Evolutionary conservation across 2,329 filamentous ascomycete species (phyloP).

Genomic region (Stachybotrys echinatus): DNA sequence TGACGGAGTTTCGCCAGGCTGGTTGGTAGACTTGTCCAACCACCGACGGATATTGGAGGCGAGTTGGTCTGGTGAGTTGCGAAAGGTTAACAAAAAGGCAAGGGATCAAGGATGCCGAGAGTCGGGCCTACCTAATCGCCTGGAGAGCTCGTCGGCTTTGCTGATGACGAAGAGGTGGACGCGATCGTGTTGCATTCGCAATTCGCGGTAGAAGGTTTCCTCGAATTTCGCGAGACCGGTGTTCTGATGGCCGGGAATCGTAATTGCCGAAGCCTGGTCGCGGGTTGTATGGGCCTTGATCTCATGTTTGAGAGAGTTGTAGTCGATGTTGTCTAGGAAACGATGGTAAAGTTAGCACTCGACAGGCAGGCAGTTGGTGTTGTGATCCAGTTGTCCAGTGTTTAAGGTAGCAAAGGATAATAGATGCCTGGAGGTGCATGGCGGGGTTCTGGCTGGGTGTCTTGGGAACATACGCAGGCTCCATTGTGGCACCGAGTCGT

Average conservation of each 20-base stretch:
- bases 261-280: conserved; percentile 63
- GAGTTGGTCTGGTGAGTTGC: conserved; percentile 36
- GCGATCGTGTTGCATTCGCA: conserved; percentile 70
- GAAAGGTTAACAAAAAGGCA: no score
- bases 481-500: conserved; percentile 78
- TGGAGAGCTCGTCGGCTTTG: conserved; percentile 72
- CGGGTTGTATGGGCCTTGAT: conserved; percentile 76
- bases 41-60: conserved; percentile 42
- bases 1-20: conserved; percentile 23
- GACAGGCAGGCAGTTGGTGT: not conserved
- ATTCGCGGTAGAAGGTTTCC: conserved; percentile 62
- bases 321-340: conserved; percentile 72
- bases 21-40: conserved; percentile 33
- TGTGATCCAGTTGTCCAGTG: not conserved
- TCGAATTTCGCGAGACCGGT: conserved; percentile 59
- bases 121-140: conserved; percentile 62
- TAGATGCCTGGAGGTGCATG: no score
- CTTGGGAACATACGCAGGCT: conserved; percentile 54
- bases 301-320: conserved; percentile 78
- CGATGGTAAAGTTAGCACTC: conserved; percentile 1
- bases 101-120: no score
- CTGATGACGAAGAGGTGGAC: conserved; percentile 74
- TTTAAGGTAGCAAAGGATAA: no score
- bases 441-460: no score
- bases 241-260: conserved; percentile 68